Percentiles rank a stretch among this genome's conserved stretches.
Evolutionary conservation across 257 asterid genomes (phyloP).

Genomic region (Ballota nigra): DNA sequence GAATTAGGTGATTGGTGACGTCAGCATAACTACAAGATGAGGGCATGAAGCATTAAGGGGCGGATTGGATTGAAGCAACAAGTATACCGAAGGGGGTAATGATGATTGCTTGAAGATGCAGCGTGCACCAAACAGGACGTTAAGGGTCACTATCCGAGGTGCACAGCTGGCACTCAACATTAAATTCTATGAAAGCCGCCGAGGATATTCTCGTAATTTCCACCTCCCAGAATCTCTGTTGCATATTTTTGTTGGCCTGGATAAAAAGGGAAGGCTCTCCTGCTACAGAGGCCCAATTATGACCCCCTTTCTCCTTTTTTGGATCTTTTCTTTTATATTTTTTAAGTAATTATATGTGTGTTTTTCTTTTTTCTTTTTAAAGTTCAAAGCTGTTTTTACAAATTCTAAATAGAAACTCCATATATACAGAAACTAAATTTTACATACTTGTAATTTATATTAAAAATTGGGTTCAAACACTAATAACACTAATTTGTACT

Average conservation of each 20-base stretch:
- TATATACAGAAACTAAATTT: too few relatives aligned
- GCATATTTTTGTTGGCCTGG: slow-evolving; percentile 23
- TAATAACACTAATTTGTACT: too few relatives aligned
- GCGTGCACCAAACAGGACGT: slow-evolving; percentile 36
- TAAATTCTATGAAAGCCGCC: neutral
- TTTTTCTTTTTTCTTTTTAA: neutral
- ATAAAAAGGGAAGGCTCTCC: slow-evolving; percentile 6
- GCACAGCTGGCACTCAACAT: slow-evolving; percentile 33
- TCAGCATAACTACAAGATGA: neutral
- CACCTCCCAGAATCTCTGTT: slow-evolving; percentile 21
- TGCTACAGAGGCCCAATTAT: neutral
- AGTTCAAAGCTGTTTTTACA: too few relatives aligned
- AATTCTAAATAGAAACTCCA: too few relatives aligned
- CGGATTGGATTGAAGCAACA: neutral
- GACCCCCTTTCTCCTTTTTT: neutral
- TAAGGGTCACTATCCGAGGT: slow-evolving; percentile 21
- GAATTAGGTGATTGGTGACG: neutral
- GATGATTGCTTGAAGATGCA: slow-evolving; percentile 11
- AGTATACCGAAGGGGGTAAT: neutral
- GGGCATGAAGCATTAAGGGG: neutral
- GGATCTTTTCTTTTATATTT: neutral
- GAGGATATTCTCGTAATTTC: slow-evolving; percentile 22
- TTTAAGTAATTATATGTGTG: neutral
- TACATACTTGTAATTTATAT: too few relatives aligned
- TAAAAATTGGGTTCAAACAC: too few relatives aligned